A percentile compares a stretch with the other conserved stretches of the same genome.
Evolutionary conservation across 2,329 filamentous ascomycete species (phyloP).

Genomic region (Cladosporium phlei): DNA sequence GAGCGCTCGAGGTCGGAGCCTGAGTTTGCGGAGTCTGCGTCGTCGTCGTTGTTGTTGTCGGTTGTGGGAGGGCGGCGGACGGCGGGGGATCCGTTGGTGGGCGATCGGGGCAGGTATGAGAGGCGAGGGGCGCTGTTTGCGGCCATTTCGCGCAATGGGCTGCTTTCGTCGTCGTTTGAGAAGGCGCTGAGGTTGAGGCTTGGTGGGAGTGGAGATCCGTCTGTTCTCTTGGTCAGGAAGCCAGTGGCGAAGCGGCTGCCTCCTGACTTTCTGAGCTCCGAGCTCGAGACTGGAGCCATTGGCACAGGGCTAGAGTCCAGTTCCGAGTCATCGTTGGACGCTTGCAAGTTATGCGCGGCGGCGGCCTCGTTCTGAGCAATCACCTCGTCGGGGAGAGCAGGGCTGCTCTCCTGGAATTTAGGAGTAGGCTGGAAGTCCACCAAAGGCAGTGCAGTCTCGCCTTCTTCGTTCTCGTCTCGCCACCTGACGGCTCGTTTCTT

Average conservation of each 20-base stretch:
- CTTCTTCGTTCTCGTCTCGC: slow-evolving; percentile 85
- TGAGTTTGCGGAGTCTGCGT: slow-evolving; percentile 25
- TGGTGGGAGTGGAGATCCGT: slow-evolving; percentile 52
- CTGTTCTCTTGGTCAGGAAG: slow-evolving; percentile 65
- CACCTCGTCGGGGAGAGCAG: slow-evolving; percentile 46
- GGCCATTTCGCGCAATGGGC: slow-evolving; percentile 43
- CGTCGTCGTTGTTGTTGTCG: slow-evolving; percentile 36
- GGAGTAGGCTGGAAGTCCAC: slow-evolving; percentile 92
- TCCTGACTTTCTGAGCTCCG: slow-evolving; percentile 49
- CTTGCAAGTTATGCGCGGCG: neutral
- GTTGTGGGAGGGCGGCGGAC: slow-evolving; percentile 7
- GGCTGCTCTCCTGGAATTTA: slow-evolving; percentile 47
- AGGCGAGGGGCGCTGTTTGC: slow-evolving; percentile 39
- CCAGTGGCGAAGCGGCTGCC: slow-evolving; percentile 76
- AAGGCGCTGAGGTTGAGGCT: slow-evolving; percentile 55
- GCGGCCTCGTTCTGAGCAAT: slow-evolving; percentile 21
- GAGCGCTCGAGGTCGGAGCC: slow-evolving; percentile 24
- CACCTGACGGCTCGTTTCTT: slow-evolving; percentile 79
- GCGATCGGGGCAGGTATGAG: slow-evolving; percentile 36
- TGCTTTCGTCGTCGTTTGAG: slow-evolving; percentile 50
- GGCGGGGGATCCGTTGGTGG: slow-evolving; percentile 23
- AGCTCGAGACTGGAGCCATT: slow-evolving; percentile 53
- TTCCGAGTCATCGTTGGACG: neutral
- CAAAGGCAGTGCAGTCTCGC: slow-evolving; percentile 50
- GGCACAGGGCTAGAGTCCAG: slow-evolving; percentile 54